Base-by-base conservation (phyloP, 441 rosid species). In the Erysimum cheiri region DNA sequence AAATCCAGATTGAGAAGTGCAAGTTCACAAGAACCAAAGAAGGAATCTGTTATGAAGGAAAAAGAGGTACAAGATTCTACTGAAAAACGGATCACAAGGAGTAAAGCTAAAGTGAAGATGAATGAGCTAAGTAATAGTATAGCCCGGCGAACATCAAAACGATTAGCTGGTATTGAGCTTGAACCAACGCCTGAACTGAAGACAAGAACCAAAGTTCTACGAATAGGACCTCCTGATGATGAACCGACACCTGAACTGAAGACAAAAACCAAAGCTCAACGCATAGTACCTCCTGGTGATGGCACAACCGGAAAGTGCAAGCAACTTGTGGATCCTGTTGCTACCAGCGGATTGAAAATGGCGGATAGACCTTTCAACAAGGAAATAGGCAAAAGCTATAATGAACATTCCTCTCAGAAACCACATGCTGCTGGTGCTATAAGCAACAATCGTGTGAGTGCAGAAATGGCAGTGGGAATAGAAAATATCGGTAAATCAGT, bases 121-220 rank as follows among this genome's bases (percentile, higher is more conserved):
- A 55, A 59, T 14, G 74, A 63, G 19, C 17, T 71, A 53, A 15
- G 43, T 47, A 15, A 67, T 15, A 71, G 79, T 53, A 60, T 80
- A 52, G 84, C 92, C 37, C 85, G 91, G 32, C 82, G 97, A 60
- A 78, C 93, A 73, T 95, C 99, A 70, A 92, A 85, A 74, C 85
- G 99, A 35, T 91, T 92, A 73, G 94, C 99, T 77, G 98, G 97
- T 47, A 71, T 90, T 60, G 85, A 85, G 43, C 88, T 85, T 63
- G 87, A 90, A 70, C 87, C 87, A 35, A 73, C 77, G 36, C 84
- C 86, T 63, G 94, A 90, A 77, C 77, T 86, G 39, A 79, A 82
- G 77, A 61, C 82, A 75, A 76, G 69, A 44, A 72, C 81, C 40
- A 80, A 85, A 69, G 82, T 65, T 58, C 81, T 70, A 70, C 76